Base-by-base conservation (phyloP, 1,284 basidiomycete genomes). In the Ceratobasidium sp. region DNA sequence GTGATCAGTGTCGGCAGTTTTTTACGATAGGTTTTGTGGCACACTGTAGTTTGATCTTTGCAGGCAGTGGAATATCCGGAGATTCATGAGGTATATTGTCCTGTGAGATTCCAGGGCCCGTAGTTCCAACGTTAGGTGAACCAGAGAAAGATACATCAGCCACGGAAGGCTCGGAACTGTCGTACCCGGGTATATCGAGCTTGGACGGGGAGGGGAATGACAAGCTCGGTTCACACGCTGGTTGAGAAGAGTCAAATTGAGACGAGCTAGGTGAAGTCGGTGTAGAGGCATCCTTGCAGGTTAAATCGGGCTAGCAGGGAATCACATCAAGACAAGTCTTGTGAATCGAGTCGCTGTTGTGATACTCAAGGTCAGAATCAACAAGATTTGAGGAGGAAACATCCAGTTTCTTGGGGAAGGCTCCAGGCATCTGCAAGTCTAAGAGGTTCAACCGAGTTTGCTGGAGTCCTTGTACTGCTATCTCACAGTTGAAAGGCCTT, bases 211-310 rank as follows among this genome's bases (percentile, higher is more conserved):
- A 49, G 15, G 19, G 4, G 46, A 17, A 15, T 13, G 15, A 5
- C 13, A 49, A 49, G 19, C 3, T n/a, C 13, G 19, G 19, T 4
- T 15, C 4, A n/a, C 15, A 5, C 15, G 6, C 46, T 9, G 13
- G 22, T 51, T 61, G 69, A 9, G 69, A 49, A 29, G n/a, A 44
- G 22, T 25, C 19, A 4, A 46, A 9, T 32, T 34, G 54, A 11
- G 68, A 70, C 3, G 68, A 54, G 19, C 37, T 49, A 57, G 70
- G 56, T 15, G 70, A 29, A 4, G 29, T 54, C 1, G 61, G 61
- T 13, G 11, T 22, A 15, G 52, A 32, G 13, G 46, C 13, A 11
- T 37, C 19, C 3, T 37, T 25, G 29, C n/a, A 64, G 22, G 9
- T 3, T 22, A 64, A 25, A 13, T 56, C 61, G 9, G 13, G 11